Base-by-base conservation (phyloP, 1,284 basidiomycete species). In the Lignosus rhinocerotis region DNA sequence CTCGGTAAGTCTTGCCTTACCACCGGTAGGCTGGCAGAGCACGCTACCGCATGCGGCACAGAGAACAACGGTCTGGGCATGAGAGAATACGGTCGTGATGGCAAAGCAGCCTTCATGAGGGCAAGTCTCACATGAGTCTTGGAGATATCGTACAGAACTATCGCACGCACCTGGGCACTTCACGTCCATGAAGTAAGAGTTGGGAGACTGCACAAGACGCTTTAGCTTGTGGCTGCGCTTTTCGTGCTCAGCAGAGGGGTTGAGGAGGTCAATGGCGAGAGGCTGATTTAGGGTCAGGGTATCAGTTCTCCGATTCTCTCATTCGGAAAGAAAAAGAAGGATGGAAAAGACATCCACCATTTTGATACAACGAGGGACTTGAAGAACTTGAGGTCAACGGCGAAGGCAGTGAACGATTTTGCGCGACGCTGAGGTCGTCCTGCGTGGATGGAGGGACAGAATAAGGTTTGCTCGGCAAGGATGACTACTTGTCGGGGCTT, bases 121-220 rank as follows among this genome's bases (percentile, higher is more conserved):
- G 36, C 36, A 55, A 36, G 14, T 12, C 12, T 47, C 52, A 25
- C 36, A 54, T 47, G 59, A 55, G 34, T 21, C 7, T 34, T 51
- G 16, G 25, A 21, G 16, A 12, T 44, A 2, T n/a, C 11, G n/a
- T 9, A 16, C 2, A 17, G 21, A 7, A 9, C 7, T 36, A 42
- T 12, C 8, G 10, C n/a, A 78, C 85, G 64, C 60, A 92, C 94
- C 93, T 72, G 96, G 92, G 83, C 96, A 99, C 82, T 99, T 99
- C 73, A 99, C 96, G 76, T 99, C 97, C 97, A 99, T 99, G 83
- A 98, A 99, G 83, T 96, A 98, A 47, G 95, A 97, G 82, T 97
- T 94, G 67, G 94, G 94, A 64, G 88, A 92, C 80, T 98, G 97
- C 71, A 99, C 97, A 72, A 99, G 88, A 76, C 96, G 90, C 88